These are phyloP conservation scores for Solanum aculeatissimum DNA, from an alignment of 305 asterid species.

Conservation along the genomic window DNA sequence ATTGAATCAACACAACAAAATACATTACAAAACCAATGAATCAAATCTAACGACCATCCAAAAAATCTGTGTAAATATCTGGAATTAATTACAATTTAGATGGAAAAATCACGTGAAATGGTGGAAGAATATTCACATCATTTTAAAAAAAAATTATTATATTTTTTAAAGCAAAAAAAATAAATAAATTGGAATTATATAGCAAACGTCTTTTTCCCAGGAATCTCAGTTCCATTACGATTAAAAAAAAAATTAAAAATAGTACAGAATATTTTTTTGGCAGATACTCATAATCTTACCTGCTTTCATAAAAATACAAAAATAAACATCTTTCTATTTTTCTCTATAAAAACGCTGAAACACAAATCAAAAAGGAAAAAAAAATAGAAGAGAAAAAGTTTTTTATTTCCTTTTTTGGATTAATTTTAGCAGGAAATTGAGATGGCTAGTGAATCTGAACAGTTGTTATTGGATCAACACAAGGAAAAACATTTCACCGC, in stretches of 20 bases:
- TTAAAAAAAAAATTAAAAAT: background rate
- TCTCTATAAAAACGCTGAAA: background rate
- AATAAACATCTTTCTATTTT: background rate
- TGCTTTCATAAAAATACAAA: background rate
- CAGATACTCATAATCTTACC: background rate
- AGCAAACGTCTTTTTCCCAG: background rate
- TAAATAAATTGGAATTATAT: background rate
- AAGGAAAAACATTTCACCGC: constrained; percentile 86
- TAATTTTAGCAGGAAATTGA: background rate
- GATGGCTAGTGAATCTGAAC: constrained; percentile 39
- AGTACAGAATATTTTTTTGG: background rate
- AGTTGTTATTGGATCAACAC: constrained; percentile 41
- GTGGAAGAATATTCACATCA: background rate
- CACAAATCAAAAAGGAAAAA: background rate
- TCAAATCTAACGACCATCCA: too few species aligned
- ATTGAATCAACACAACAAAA: too few species aligned
- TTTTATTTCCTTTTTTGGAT: background rate
- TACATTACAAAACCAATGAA: too few species aligned
- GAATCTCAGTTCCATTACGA: background rate
- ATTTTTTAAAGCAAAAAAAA: background rate
- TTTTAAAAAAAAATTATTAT: too few species aligned
- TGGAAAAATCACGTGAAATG: background rate
- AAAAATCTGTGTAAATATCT: background rate
- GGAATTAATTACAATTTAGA: background rate
- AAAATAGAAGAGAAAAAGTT: background rate